Conservation (phyloP, 306 rosid species). For the Dryas drummondii region DNA sequence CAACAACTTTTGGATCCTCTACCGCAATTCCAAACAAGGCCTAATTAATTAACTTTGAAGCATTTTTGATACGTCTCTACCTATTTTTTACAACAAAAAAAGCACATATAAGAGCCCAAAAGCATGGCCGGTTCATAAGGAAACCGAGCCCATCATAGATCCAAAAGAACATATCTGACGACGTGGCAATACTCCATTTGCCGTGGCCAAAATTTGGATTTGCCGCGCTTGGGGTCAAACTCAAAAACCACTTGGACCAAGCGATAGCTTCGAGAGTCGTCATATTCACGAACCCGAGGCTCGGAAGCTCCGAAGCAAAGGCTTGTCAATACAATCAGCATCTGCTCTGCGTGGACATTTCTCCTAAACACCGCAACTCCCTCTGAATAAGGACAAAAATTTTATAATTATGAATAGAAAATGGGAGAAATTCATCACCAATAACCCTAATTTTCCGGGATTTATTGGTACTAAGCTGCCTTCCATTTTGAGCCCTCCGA, state of each 20-base stretch:
- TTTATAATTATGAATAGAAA: not conserved
- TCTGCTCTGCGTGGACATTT: constrained; percentile 17
- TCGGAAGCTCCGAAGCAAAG: constrained; percentile 36
- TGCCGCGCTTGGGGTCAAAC: constrained; percentile 73
- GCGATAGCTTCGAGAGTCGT: constrained; percentile 49
- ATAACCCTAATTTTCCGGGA: constrained; percentile 27
- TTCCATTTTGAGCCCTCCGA: constrained; percentile 30
- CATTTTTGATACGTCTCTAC: too few species aligned
- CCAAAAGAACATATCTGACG: not conserved
- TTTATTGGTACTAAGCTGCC: not conserved
- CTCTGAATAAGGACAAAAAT: constrained; percentile 37
- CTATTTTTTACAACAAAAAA: too few species aligned
- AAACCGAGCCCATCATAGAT: not conserved
- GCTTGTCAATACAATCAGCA: not conserved
- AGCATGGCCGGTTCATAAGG: not conserved
- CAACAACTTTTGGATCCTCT: too few species aligned
- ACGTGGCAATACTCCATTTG: constrained; percentile 36
- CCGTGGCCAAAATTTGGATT: constrained; percentile 50
- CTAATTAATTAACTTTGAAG: too few species aligned
- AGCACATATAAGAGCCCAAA: too few species aligned
- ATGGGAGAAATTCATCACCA: not conserved
- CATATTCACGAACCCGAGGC: constrained; percentile 40
- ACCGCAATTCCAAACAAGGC: too few species aligned
- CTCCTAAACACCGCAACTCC: constrained; percentile 28
- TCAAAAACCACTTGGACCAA: constrained; percentile 28